A percentile compares a stretch with the other conserved stretches of the same genome.
Conservation (phyloP, 1,284 basidiomycete genomes). For the Boletus semigastroideus region DNA sequence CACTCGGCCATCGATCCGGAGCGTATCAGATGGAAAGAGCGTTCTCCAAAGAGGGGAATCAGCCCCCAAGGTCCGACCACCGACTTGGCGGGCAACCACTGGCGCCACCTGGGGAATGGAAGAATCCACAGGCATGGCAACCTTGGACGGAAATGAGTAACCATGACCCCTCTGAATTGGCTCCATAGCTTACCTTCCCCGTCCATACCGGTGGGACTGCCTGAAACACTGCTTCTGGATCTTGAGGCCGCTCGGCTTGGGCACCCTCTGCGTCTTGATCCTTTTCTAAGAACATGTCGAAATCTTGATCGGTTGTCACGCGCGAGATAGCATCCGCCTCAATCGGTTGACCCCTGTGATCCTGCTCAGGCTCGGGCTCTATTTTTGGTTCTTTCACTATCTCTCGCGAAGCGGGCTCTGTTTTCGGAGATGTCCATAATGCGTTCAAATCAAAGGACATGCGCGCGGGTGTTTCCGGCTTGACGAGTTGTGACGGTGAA, state of each 20-base stretch:
- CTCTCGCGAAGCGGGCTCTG: slow-evolving; percentile 28
- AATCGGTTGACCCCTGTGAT: slow-evolving; percentile 39
- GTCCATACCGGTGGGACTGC: slow-evolving; percentile 61
- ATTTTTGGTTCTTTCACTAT: slow-evolving; percentile 20
- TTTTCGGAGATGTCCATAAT: slow-evolving; percentile 57
- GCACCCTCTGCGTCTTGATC: slow-evolving; percentile 39
- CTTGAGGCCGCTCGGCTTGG: slow-evolving; percentile 21
- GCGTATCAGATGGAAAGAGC: slow-evolving; percentile 64
- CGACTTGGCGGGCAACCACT: slow-evolving; percentile 71
- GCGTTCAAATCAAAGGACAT: slow-evolving; percentile 69
- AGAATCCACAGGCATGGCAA: slow-evolving; percentile 76
- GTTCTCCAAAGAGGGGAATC: slow-evolving; percentile 67
- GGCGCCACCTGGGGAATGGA: slow-evolving; percentile 60
- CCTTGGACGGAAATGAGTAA: slow-evolving; percentile 41
- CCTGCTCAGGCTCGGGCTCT: slow-evolving; percentile 16
- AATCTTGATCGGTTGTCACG: slow-evolving; percentile 69
- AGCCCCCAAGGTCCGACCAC: slow-evolving; percentile 54
- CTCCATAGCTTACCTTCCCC: slow-evolving; percentile 55
- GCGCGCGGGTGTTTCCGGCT: slow-evolving; percentile 42
- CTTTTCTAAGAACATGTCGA: slow-evolving; percentile 78
- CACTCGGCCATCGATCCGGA: slow-evolving; percentile 81
- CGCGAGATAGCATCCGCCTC: slow-evolving; percentile 41
- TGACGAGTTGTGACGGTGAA: slow-evolving; percentile 32
- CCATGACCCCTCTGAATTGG: background rate
- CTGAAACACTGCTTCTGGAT: slow-evolving; percentile 48